phyloP scores from a whole-genome alignment of 306 rosid genomes.

The Calophaca sinica region DNA sequence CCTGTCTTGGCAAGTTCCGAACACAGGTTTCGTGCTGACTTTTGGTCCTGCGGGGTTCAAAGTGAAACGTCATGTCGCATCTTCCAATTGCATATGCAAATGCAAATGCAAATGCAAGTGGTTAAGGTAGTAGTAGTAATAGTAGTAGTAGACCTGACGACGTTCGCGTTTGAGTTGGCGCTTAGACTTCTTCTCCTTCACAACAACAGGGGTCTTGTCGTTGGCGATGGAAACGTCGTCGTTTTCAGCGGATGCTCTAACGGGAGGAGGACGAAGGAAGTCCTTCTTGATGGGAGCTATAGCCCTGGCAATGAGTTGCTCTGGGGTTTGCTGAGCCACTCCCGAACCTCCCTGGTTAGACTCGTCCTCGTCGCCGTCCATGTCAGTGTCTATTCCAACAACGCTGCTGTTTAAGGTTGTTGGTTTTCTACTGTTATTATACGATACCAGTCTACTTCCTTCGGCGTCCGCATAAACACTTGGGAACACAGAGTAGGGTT shows the following conservation, averaged over 20 bases:
- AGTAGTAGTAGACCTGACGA: conserved; percentile 59
- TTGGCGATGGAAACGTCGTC: conserved; percentile 47
- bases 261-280: conserved; percentile 74
- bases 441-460: not conserved
- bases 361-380: conserved; percentile 48
- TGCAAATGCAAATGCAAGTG: not conserved
- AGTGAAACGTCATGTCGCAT: not conserved
- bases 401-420: not conserved
- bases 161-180: conserved; percentile 98
- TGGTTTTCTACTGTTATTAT: not conserved
- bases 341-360: not conserved
- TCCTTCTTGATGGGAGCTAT: conserved; percentile 80
- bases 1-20: conserved; percentile 77
- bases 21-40: conserved; percentile 68
- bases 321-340: conserved; percentile 51
- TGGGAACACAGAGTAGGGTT: too few species aligned
- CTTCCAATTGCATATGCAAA: not conserved
- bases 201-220: conserved; percentile 48
- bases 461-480: not conserved
- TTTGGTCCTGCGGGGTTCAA: conserved; percentile 61
- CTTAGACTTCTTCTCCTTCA: conserved; percentile 87
- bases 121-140: not conserved
- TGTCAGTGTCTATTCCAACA: conserved; percentile 6
- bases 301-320: conserved; percentile 76
- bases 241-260: conserved; percentile 47